A percentile compares a stretch with the other conserved stretches of the same genome.
phyloP scores from a whole-genome alignment of 345 rosid genomes.

The Erucastrum elatum region DNA sequence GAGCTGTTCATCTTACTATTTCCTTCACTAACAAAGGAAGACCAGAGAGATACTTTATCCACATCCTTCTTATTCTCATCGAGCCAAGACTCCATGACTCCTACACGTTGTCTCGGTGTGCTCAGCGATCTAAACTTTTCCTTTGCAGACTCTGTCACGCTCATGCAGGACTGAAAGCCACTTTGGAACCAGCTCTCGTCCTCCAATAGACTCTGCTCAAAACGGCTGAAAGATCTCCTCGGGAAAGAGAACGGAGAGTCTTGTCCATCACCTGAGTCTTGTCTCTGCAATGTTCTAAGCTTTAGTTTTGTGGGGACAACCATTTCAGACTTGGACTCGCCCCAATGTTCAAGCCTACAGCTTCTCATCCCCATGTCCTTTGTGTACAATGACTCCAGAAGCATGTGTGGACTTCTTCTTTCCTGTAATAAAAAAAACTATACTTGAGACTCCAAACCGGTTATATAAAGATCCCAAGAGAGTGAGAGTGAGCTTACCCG shows the following conservation, averaged over 20 bases:
- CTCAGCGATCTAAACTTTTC: slow-evolving; percentile 80
- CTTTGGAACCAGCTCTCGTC: slow-evolving; percentile 48
- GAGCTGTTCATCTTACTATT: slow-evolving; percentile 35
- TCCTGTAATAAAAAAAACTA: slow-evolving; percentile 52
- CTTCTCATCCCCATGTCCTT: slow-evolving; percentile 48
- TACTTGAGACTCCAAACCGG: neutral
- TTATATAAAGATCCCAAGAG: neutral
- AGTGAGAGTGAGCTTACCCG: slow-evolving; percentile 46
- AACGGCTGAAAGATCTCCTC: slow-evolving; percentile 65
- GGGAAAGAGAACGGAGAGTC: slow-evolving; percentile 55
- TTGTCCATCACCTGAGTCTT: slow-evolving; percentile 48
- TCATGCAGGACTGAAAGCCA: slow-evolving; percentile 66
- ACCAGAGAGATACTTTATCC: slow-evolving; percentile 43
- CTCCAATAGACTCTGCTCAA: slow-evolving; percentile 35
- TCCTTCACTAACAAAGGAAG: slow-evolving; percentile 60
- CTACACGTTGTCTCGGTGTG: slow-evolving; percentile 67
- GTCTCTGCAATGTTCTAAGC: slow-evolving; percentile 36
- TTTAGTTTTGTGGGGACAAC: slow-evolving; percentile 35
- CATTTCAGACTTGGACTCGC: slow-evolving; percentile 37
- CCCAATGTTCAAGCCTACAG: slow-evolving; percentile 40
- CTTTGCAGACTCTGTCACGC: slow-evolving; percentile 68
- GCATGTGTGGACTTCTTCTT: slow-evolving; percentile 46
- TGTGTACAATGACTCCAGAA: slow-evolving; percentile 43
- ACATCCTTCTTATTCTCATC: slow-evolving; percentile 40
- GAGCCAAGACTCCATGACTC: slow-evolving; percentile 42